phyloP scores from a whole-genome alignment of 306 rosid genomes.

The Fragaria nilgerrensis region DNA sequence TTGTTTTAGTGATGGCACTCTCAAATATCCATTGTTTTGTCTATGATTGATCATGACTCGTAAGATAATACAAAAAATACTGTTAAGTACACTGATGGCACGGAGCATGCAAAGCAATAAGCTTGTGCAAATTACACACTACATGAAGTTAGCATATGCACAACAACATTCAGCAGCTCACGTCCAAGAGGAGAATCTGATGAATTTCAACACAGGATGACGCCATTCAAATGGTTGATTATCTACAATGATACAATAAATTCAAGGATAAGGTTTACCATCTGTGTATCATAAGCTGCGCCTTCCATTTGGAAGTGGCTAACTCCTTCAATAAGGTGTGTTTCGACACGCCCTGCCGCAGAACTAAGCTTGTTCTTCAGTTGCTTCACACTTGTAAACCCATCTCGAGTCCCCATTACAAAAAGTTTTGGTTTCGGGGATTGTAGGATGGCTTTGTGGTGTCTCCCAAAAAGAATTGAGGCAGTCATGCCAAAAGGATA shows the following conservation, averaged over 20 bases:
- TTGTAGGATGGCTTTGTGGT: conserved; percentile 62
- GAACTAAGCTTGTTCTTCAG: conserved; percentile 64
- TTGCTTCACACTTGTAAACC: conserved; percentile 85
- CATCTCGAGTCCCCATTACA: conserved; percentile 88
- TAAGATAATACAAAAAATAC: not conserved
- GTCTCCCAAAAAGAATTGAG: conserved; percentile 87
- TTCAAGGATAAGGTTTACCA: conserved; percentile 63
- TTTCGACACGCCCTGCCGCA: conserved; percentile 65
- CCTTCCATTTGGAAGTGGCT: conserved; percentile 97
- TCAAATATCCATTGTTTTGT: not conserved
- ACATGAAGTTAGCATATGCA: conserved; percentile 25
- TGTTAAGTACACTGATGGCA: conserved; percentile 14
- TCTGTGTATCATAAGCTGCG: conserved; percentile 65
- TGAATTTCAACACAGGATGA: conserved; percentile 15
- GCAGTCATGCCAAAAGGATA: conserved; percentile 92
- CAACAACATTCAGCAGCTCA: conserved; percentile 16
- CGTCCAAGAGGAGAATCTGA: not conserved
- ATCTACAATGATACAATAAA: conserved; percentile 55
- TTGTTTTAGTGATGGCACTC: conserved; percentile 14
- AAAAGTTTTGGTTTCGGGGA: conserved; percentile 82
- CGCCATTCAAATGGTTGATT: conserved; percentile 2
- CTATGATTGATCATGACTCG: not conserved
- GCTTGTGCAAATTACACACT: conserved; percentile 32
- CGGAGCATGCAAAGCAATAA: conserved; percentile 28
- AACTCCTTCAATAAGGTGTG: conserved; percentile 70